These are phyloP conservation scores for Colletotrichum tabaci DNA, from an alignment of 2,329 filamentous ascomycete species.

Conservation along the genomic window DNA sequence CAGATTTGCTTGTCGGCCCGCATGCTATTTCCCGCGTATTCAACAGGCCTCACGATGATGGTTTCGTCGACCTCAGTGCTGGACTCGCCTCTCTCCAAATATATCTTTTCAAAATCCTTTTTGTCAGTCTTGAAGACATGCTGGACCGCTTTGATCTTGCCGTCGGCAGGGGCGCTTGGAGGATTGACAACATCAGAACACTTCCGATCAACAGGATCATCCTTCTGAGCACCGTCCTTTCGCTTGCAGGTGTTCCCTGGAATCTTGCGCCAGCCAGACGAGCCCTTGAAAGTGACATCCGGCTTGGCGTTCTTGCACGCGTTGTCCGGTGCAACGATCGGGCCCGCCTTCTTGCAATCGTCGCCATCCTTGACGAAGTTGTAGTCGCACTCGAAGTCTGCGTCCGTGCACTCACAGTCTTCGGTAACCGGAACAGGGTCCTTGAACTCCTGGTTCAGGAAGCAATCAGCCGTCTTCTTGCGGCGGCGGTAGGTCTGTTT, in stretches of 20 bases:
- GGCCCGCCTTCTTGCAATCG: conserved; percentile 74
- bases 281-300: conserved; percentile 83
- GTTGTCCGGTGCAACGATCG: conserved; percentile 77
- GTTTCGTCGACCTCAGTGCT: conserved; percentile 80
- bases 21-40: conserved; percentile 50
- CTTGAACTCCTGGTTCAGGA: conserved; percentile 88
- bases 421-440: conserved; percentile 80
- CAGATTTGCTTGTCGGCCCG: conserved; percentile 72
- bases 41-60: conserved; percentile 68
- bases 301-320: conserved; percentile 77
- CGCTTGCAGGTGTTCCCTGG: conserved; percentile 83
- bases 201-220: conserved; percentile 79
- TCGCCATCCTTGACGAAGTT: conserved; percentile 81
- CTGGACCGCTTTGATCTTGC: conserved; percentile 75
- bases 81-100: conserved; percentile 82
- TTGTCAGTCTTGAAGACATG: conserved; percentile 74
- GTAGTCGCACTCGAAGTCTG: conserved; percentile 97
- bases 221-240: conserved; percentile 74
- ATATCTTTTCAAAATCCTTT: conserved; percentile 71
- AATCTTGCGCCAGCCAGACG: conserved; percentile 93
- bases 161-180: conserved; percentile 70
- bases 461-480: conserved; percentile 91
- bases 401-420: conserved; percentile 84
- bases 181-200: conserved; percentile 75
- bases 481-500: conserved; percentile 89